phyloP scores from a whole-genome alignment of 116 monocot species.

The Phalaenopsis hybrid region DNA sequence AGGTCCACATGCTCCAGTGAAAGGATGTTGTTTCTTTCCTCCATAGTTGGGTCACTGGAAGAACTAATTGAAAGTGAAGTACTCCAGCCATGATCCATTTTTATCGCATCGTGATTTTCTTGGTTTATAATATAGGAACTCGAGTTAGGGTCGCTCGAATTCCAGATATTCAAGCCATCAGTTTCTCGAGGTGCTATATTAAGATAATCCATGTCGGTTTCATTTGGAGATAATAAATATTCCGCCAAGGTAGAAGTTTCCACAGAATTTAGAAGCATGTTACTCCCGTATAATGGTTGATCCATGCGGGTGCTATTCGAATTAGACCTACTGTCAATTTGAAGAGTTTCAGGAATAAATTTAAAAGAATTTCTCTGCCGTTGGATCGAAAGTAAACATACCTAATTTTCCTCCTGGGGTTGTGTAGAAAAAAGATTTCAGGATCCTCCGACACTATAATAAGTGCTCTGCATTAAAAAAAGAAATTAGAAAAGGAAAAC shows the following conservation, averaged over 20 bases:
- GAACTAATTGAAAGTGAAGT: constrained; percentile 18
- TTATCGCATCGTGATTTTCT: constrained; percentile 25
- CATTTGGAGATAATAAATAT: constrained; percentile 23
- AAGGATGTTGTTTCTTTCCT: constrained; percentile 27
- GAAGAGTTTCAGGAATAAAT: constrained; percentile 34
- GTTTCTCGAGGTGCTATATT: constrained; percentile 25
- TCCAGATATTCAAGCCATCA: constrained; percentile 41
- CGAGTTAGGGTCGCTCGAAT: constrained; percentile 25
- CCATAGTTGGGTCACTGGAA: constrained; percentile 19
- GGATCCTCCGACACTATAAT: background rate
- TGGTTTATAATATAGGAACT: constrained; percentile 19
- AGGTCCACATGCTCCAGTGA: constrained; percentile 48
- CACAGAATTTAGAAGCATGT: constrained; percentile 30
- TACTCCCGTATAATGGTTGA: constrained; percentile 37
- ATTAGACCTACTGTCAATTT: constrained; percentile 36
- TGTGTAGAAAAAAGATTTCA: background rate
- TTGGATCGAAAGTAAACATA: constrained; percentile 26
- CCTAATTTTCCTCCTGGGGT: background rate
- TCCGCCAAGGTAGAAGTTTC: constrained; percentile 29
- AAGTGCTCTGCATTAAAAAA: background rate
- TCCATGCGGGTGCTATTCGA: constrained; percentile 28
- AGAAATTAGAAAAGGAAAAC: background rate
- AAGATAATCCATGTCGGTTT: constrained; percentile 16
- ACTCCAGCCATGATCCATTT: constrained; percentile 33
- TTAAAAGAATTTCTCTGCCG: constrained; percentile 37